Conservation (phyloP, 306 rosid genomes). For the Dalbergia oliveri region DNA sequence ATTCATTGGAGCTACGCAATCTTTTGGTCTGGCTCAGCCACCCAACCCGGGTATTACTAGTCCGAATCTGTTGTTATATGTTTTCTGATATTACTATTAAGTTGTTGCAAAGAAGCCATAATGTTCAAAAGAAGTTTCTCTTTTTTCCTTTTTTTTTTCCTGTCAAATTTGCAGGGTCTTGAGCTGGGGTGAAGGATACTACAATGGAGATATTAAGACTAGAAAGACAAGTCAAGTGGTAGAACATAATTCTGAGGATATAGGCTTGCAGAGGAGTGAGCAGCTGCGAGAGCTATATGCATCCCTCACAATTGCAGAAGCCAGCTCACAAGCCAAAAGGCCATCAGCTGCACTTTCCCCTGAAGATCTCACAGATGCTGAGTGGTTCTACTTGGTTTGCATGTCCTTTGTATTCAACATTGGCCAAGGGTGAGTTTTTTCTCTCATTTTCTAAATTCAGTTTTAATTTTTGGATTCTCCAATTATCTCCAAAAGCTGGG, state of each 20-base stretch:
- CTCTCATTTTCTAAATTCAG: too few species aligned
- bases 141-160: not conserved
- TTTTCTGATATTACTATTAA: slow-evolving; percentile 1
- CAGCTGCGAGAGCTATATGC: slow-evolving; percentile 72
- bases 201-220: slow-evolving; percentile 92
- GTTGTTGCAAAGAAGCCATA: slow-evolving; percentile 11
- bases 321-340: slow-evolving; percentile 67
- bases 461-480: not conserved
- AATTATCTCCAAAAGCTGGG: not conserved
- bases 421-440: slow-evolving; percentile 76
- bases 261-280: slow-evolving; percentile 80
- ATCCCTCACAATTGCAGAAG: slow-evolving; percentile 68
- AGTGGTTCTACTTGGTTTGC: slow-evolving; percentile 96
- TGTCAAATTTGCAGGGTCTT: slow-evolving; percentile 61
- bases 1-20: slow-evolving; percentile 86
- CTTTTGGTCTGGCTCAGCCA: slow-evolving; percentile 72
- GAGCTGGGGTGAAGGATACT: slow-evolving; percentile 87
- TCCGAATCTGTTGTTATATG: slow-evolving; percentile 6
- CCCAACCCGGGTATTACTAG: slow-evolving; percentile 73
- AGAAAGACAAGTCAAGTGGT: slow-evolving; percentile 77
- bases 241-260: slow-evolving; percentile 71
- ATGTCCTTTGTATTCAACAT: slow-evolving; percentile 83
- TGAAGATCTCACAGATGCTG: slow-evolving; percentile 86
- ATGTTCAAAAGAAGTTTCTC: not conserved
- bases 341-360: slow-evolving; percentile 85